A percentile compares a stretch with the other conserved stretches of the same genome.
Evolutionary conservation across 2,329 filamentous ascomycete genomes (phyloP).

Genomic region (Paecilomyces variotii): DNA sequence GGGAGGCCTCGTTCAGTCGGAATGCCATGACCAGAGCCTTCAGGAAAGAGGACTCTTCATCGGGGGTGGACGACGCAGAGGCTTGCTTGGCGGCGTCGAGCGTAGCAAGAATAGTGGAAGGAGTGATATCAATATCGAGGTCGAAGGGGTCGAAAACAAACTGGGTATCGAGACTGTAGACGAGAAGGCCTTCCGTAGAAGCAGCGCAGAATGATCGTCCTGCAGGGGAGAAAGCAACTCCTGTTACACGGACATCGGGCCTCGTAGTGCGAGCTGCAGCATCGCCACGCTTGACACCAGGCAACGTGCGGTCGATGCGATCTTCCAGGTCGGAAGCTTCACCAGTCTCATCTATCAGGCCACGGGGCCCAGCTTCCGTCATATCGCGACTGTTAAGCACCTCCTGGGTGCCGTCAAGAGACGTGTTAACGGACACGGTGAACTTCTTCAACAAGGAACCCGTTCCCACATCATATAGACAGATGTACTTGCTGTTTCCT

Average conservation of each 20-base stretch:
- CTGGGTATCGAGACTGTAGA: conserved; percentile 81
- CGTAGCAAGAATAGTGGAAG: conserved; percentile 71
- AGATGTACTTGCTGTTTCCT: conserved; percentile 98
- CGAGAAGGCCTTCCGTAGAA: conserved; percentile 84
- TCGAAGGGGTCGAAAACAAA: conserved; percentile 94
- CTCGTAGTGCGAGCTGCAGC: conserved; percentile 67
- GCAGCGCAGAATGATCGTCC: conserved; percentile 89
- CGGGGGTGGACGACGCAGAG: conserved; percentile 40
- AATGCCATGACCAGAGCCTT: conserved; percentile 97
- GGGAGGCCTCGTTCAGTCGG: conserved; percentile 75
- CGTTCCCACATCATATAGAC: conserved; percentile 88
- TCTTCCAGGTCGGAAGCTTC: conserved; percentile 86
- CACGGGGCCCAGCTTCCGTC: conserved; percentile 80
- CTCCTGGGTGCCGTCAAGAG: conserved; percentile 90
- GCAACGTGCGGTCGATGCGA: conserved; percentile 67
- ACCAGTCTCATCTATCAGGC: conserved; percentile 77
- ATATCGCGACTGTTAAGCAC: conserved; percentile 88
- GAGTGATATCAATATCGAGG: conserved; percentile 87
- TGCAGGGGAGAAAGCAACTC: conserved; percentile 79
- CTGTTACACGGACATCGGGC: conserved; percentile 76
- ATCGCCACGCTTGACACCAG: conserved; percentile 81
- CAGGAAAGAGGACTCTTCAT: conserved; percentile 64
- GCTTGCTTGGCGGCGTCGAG: conserved; percentile 42
- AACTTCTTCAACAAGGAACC: conserved; percentile 91
- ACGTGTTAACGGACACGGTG: conserved; percentile 92